These are phyloP conservation scores for Pseudoscleropodium purum DNA, from an alignment of 225 moss, liverwort and hornwort genomes.

Conservation along the genomic window DNA sequence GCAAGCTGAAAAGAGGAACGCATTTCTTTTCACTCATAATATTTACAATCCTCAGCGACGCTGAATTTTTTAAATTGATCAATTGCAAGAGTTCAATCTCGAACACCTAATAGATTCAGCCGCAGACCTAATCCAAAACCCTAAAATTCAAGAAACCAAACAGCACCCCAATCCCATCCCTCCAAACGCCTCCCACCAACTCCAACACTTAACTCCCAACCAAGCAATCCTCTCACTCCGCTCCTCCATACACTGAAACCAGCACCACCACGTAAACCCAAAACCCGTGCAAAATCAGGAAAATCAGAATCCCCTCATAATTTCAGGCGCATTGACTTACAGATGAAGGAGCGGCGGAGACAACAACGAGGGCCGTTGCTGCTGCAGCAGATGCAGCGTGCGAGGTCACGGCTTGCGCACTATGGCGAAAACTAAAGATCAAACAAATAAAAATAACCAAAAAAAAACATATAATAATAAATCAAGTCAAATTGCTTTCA, in stretches of 20 bases:
- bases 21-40: background rate
- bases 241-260: background rate
- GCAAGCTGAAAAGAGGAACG: background rate
- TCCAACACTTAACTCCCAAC: background rate
- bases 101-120: background rate
- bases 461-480: no score
- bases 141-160: background rate
- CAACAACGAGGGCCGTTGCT: conserved; percentile 7
- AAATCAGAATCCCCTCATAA: background rate
- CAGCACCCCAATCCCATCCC: background rate
- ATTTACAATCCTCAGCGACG: no score
- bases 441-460: no score
- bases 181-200: background rate
- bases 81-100: background rate
- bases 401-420: conserved; percentile 40
- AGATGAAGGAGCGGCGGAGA: no score
- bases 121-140: background rate
- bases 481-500: no score
- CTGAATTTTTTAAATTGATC: background rate
- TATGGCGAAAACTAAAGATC: background rate
- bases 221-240: background rate
- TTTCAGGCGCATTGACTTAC: background rate
- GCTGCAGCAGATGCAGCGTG: conserved; percentile 9
- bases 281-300: background rate
- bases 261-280: background rate